Evolutionary conservation across 2,329 filamentous ascomycete species (phyloP).

Genomic region (Botrytis fabae): DNA sequence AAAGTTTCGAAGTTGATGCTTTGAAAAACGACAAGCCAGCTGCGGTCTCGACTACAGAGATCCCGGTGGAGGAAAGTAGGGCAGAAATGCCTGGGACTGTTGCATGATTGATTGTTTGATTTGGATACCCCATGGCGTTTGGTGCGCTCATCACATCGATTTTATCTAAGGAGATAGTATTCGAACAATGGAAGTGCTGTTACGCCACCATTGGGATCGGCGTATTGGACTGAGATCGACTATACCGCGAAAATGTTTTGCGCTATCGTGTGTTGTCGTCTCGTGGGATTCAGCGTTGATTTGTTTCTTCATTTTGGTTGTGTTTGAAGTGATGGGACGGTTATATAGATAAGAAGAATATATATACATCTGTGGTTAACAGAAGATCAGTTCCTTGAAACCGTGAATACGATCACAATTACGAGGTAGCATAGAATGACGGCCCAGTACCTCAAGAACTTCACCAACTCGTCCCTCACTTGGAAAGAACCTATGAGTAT

Average conservation of each 20-base stretch:
- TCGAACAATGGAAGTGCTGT: constrained; percentile 49
- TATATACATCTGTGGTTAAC: background rate
- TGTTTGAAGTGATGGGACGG: background rate
- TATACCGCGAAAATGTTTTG: constrained; percentile 52
- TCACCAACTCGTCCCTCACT: background rate
- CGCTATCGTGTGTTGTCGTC: constrained; percentile 49
- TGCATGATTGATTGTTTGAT: background rate
- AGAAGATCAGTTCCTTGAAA: background rate
- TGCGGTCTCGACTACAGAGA: background rate
- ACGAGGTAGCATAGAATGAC: background rate
- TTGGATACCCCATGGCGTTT: constrained; percentile 17
- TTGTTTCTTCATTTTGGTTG: background rate
- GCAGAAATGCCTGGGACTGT: background rate
- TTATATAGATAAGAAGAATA: background rate
- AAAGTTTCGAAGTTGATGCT: constrained; percentile 41
- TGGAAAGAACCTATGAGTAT: background rate
- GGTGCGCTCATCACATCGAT: constrained; percentile 42
- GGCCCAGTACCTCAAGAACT: no score
- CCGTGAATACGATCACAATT: background rate
- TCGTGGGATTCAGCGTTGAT: constrained; percentile 35
- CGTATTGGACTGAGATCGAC: constrained; percentile 46
- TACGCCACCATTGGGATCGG: constrained; percentile 51
- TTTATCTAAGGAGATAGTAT: constrained; percentile 42
- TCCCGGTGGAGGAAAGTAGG: background rate
- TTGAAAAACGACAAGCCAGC: constrained; percentile 21